A percentile compares a stretch with the other conserved stretches of the same genome.
phyloP scores from a whole-genome alignment of 129 eudicot species.

The Helichrysum umbraculigerum region DNA sequence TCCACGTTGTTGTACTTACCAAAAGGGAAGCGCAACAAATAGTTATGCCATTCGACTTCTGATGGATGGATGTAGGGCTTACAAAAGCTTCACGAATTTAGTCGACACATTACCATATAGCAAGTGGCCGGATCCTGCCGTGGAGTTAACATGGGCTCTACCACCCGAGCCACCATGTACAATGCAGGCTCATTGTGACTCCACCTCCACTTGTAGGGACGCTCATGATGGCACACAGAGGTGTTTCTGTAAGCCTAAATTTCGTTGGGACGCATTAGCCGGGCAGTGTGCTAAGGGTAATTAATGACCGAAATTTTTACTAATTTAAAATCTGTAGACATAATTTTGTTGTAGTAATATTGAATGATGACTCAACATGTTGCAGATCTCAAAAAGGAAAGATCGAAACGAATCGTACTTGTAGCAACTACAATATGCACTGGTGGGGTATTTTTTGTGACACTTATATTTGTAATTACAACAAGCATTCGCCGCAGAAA shows the following conservation, averaged over 20 bases:
- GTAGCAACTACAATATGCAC: conserved; percentile 20
- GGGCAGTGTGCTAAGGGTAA: conserved; percentile 35
- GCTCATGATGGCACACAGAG: conserved; percentile 28
- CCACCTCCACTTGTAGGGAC: conserved; percentile 29
- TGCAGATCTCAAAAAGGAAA: conserved; percentile 26
- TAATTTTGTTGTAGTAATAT: no score
- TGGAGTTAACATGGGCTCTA: conserved; percentile 55
- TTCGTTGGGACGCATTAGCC: conserved; percentile 45
- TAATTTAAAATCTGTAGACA: background rate
- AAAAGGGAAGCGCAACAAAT: conserved; percentile 51
- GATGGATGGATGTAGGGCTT: conserved; percentile 44
- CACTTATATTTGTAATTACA: background rate
- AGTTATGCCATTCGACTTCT: conserved; percentile 44
- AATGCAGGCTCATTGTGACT: conserved; percentile 22
- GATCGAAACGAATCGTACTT: conserved; percentile 7
- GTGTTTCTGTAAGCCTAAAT: conserved; percentile 49
- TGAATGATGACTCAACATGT: background rate
- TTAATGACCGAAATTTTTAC: background rate
- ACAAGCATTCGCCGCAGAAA: background rate
- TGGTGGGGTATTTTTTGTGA: background rate
- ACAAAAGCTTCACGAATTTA: conserved; percentile 55
- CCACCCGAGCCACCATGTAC: conserved; percentile 55
- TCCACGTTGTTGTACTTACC: conserved; percentile 44
- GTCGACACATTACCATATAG: conserved; percentile 40
- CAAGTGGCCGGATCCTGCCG: conserved; percentile 58